A percentile compares a stretch with the other conserved stretches of the same genome.
Evolutionary conservation across 495 filamentous ascomycete species (phyloP).

Genomic region (Poronia punctata): DNA sequence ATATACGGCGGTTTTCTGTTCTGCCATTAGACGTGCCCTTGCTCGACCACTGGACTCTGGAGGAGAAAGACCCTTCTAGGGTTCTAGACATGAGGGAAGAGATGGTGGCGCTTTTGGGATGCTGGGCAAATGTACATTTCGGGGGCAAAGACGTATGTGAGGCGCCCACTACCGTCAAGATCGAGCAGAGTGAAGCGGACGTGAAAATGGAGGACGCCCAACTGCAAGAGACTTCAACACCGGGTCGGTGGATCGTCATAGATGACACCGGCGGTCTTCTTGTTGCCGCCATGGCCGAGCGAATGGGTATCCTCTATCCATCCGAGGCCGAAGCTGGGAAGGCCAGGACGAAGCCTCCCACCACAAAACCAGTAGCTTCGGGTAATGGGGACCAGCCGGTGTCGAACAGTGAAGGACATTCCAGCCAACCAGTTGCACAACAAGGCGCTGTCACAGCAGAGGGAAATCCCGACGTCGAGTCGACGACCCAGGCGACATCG

Average conservation of each 20-base stretch:
- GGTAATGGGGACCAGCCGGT: constrained; percentile 2
- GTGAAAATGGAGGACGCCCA: constrained; percentile 20
- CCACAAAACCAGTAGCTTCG: neutral
- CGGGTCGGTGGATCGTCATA: constrained; percentile 67
- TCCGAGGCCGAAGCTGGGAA: constrained; percentile 23
- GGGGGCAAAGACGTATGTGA: constrained; percentile 32
- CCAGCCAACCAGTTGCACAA: no score
- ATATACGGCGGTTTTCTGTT: constrained; percentile 76
- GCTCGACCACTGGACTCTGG: constrained; percentile 64
- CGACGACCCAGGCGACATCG: no score
- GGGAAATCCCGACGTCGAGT: no score
- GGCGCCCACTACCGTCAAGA: constrained; percentile 5
- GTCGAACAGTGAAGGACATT: constrained; percentile 6
- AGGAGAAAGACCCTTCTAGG: constrained; percentile 67
- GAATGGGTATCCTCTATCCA: constrained; percentile 74
- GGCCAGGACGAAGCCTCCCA: neutral
- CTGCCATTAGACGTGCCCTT: constrained; percentile 72
- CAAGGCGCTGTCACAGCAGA: no score
- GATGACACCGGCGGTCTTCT: constrained; percentile 87
- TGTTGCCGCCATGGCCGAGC: constrained; percentile 81
- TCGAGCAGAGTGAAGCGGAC: constrained; percentile 18
- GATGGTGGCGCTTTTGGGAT: constrained; percentile 58
- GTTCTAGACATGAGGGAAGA: constrained; percentile 90
- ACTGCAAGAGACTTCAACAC: constrained; percentile 6
- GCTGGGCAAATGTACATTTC: constrained; percentile 48